Base-by-base conservation (phyloP, 2,329 filamentous ascomycete genomes). In the Apiospora pterosperma region DNA sequence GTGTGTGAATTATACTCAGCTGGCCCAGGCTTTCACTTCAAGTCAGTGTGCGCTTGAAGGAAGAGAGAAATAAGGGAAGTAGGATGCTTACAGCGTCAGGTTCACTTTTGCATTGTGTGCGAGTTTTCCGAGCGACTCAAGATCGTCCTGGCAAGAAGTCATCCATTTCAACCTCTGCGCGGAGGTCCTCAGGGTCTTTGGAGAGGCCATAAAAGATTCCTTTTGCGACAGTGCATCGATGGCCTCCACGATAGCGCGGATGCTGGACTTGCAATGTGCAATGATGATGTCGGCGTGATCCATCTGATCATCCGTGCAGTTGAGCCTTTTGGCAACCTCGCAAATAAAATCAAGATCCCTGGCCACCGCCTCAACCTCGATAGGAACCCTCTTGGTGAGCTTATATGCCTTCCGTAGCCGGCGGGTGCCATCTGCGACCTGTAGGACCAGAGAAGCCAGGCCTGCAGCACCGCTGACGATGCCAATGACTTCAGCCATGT, bases 351-450 rank as follows among this genome's bases (percentile, higher is more conserved):
- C 28, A 7, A 59, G 62, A 23, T 63, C 19, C 23, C 31, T 19
- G 14, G 41, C n/a, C 2, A 63, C 25, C 3, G 3, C 21, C 1
- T 36, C 38, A 4, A 63, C 7, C n/a, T 60, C 36, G 6, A 38
- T 21, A 3, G 62, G 38, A 1, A 36, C 6, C 10, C 10, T 36
- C 28, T 59, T 59, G 23, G 52, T 41, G 23, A 42, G 48, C 21
- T 63, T 63, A 28, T 63, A 63, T 19, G 38, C 48, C 16, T 59
- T 44, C 12, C 38, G 48, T 7, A 63, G 62, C 16, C 16, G 58
- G 12, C n/a, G 34, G 38, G 36, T 59, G 10, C 62, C 52, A 7
- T 21, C 23, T 25, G 48, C 48, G 19, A 63, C 34, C 16, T 42
- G 38, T 3, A 63, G 19, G 16, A n/a, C 52, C 19, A 60, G 19